Base-by-base conservation (phyloP, 164 flowering plant genomes). In the Stephania japonica region DNA sequence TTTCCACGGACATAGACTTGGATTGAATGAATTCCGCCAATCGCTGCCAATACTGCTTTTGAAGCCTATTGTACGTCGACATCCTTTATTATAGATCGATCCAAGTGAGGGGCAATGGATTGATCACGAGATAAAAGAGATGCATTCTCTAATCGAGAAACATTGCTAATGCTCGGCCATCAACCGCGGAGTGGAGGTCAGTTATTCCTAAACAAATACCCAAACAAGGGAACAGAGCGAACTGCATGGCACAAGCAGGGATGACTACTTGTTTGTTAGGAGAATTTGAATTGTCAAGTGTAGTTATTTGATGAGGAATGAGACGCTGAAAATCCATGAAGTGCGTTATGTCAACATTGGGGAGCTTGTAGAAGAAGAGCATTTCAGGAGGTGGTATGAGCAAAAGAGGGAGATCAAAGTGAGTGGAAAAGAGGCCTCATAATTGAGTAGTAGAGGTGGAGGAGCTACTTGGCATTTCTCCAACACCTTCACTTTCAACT, bases 171-270 rank as follows among this genome's bases (percentile, higher is more conserved):
- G 38, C 5, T n/a, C 65, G 76, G 0, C 82, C 88, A 49, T 86
- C 91, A 12, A 73, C 77, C 6, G 62, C 66, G 6, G 64, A 83
- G 53, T 83, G 91, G 59, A 78, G 53, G 21, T 80, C 1, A 0
- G 85, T 85, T 2, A 84, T 43, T 64, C 80, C 80, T 2, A 84
- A 23, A 0, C 89, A 88, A 27, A 47, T 47, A 0, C 53, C 53
- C 0, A 13, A 0, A 42, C 75, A 70, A 7, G 83, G 83, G 42
- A 86, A 87, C 0, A 83, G 2, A 0, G 89, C 84, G 10, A 84
- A 62, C 32, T 84, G 87, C 19, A 83, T 19, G 1, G 86, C 80
- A 1, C 87, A 4, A 9, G 83, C 23, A 0, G 83, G 82, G 7
- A 27, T n/a, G n/a, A n/a, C 3, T 27, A 3, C 1, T 27, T 27